Evolutionary conservation across 441 rosid species (phyloP), one percentile per base, ranked within the genome.

Genomic region (Manihot esculenta): DNA sequence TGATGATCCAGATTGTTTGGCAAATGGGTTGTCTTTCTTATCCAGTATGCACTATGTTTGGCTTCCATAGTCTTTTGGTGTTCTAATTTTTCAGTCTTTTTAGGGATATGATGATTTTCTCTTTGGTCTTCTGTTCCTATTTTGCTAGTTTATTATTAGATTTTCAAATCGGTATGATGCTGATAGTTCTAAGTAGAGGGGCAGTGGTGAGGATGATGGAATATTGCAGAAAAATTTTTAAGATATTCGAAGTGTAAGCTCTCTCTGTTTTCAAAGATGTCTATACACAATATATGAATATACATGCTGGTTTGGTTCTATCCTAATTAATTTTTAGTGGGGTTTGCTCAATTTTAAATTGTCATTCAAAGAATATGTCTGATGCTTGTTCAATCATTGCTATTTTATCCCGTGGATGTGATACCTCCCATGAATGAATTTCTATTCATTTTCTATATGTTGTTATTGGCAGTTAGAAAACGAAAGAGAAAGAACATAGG

Each of bases 231-330:
- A 35, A 35, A 35, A 35, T 35, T n/a, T n/a, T 30, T 4, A 30
- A 35, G 4, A 6, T 2, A 0, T 35, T 35, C 63, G 21, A 47
- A 63, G 6, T 72, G 72, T 58, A 54, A 66, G 38, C 80, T 72
- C 64, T 57, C 76, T 61, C 58, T 69, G 68, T 76, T 62, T 18
- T 21, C 21, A 9, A 9, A 80, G 70, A 77, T 77, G 70, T 77
- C 74, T 44, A 75, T 82, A 73, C 66, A 35, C 72, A 62, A 61
- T 50, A 64, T 68, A 68, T 68, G 24, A 66, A 26, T 70, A 70
- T 78, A 75, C 82, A 80, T 73, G 72, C 78, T 76, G 72, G 67
- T 72, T 75, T 79, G 71, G 64, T 75, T 47, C 48, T n/a, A 23
- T 44, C 45, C 44, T 62, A 4, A n/a, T 5, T 23, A 27, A n/a